Conservation (phyloP, 2,329 filamentous ascomycete species). For the Phialophora verrucosa region DNA sequence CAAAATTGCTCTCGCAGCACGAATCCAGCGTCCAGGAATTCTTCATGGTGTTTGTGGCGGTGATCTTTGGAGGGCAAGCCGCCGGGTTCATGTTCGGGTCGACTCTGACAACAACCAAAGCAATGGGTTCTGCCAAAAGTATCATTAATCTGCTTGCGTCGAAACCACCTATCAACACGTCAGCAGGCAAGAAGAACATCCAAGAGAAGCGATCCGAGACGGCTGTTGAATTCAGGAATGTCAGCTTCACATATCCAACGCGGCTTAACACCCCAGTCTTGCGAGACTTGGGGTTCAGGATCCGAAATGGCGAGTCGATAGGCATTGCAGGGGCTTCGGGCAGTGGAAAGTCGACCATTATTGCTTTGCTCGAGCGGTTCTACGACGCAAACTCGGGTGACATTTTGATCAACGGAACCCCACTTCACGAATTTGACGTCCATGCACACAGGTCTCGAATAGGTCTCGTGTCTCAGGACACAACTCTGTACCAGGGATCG, state of each 20-base stretch:
- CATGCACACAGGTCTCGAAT: slow-evolving; percentile 60
- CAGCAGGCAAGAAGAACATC: not conserved
- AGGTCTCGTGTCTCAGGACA: slow-evolving; percentile 89
- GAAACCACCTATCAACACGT: not conserved
- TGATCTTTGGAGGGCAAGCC: slow-evolving; percentile 46
- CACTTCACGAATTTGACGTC: slow-evolving; percentile 76
- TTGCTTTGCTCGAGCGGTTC: slow-evolving; percentile 88
- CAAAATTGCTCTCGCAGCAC: slow-evolving; percentile 61
- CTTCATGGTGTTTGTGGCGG: slow-evolving; percentile 53
- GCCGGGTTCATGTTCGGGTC: slow-evolving; percentile 28
- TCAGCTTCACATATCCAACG: slow-evolving; percentile 56
- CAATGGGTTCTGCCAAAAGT: not conserved
- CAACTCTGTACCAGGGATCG: slow-evolving; percentile 88
- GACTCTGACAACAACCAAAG: not conserved
- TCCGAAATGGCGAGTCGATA: slow-evolving; percentile 47
- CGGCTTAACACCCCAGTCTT: slow-evolving; percentile 60
- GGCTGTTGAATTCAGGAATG: not conserved
- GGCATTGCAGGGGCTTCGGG: slow-evolving; percentile 89
- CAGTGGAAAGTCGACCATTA: slow-evolving; percentile 91
- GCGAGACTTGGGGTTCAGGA: slow-evolving; percentile 60
- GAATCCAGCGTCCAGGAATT: slow-evolving; percentile 77
- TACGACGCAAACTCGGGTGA: slow-evolving; percentile 83
- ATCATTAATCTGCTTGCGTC: not conserved
- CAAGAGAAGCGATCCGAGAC: not conserved
- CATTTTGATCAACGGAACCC: slow-evolving; percentile 78